These are phyloP conservation scores for Fusarium sacchari DNA, from an alignment of 2,329 filamentous ascomycete species.

Conservation along the genomic window DNA sequence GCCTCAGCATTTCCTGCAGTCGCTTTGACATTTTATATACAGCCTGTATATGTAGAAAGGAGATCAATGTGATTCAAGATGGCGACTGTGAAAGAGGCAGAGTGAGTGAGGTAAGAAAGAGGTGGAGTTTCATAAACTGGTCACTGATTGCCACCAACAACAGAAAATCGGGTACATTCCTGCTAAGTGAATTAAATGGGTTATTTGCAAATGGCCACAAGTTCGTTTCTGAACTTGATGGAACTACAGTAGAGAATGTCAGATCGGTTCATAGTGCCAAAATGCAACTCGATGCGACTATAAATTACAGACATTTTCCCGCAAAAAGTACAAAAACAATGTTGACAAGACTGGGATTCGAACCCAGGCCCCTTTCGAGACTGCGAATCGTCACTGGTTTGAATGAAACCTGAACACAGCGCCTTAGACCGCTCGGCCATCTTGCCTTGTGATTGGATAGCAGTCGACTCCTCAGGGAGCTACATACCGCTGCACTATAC, in stretches of 20 bases:
- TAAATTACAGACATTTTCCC: too few species aligned
- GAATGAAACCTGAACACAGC: slow-evolving; percentile 22
- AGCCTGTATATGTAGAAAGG: neutral
- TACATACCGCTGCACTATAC: accelerated
- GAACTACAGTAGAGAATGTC: neutral
- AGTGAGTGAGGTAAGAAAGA: neutral
- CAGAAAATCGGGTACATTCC: neutral
- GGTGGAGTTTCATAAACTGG: too few species aligned
- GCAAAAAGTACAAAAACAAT: neutral
- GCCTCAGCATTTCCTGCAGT: neutral
- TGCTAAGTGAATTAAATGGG: neutral
- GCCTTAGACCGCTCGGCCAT: slow-evolving; percentile 28
- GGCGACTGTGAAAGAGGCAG: neutral
- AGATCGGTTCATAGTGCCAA: too few species aligned
- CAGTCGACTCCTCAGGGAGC: accelerated
- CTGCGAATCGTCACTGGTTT: slow-evolving; percentile 24
- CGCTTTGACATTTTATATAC: too few species aligned
- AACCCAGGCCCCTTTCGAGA: slow-evolving; percentile 28
- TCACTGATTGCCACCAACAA: neutral
- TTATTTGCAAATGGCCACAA: neutral
- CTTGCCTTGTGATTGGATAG: slow-evolving; percentile 17
- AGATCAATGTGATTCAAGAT: neutral
- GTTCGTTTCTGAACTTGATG: neutral
- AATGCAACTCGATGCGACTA: too few species aligned
- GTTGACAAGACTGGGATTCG: slow-evolving; percentile 24